Conservation (phyloP, 1,139 yeast genomes). For the Saccharomyces hybrid region DNA sequence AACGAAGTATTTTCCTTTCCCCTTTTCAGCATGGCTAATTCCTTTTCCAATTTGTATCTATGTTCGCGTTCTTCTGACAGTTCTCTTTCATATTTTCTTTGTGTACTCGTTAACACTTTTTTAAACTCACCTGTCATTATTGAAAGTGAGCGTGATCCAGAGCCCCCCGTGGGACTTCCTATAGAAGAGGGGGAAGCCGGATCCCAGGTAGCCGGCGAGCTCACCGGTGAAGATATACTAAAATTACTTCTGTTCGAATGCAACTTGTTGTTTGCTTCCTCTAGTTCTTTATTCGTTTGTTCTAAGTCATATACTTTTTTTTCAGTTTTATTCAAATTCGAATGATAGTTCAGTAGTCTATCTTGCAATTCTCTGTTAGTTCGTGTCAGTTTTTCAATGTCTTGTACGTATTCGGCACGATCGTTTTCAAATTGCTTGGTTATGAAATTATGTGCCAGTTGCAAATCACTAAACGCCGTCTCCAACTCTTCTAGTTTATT, state of each 20-base stretch:
- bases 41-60: constrained; percentile 18
- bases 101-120: constrained; percentile 27
- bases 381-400: constrained; percentile 26
- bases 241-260: constrained; percentile 2
- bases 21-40: constrained; percentile 12
- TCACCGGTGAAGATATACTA: constrained; percentile 10
- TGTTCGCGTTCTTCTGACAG: constrained; percentile 24
- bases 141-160: constrained; percentile 20
- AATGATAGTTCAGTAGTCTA: constrained; percentile 23
- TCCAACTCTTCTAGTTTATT: constrained; percentile 14
- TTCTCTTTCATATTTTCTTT: constrained; percentile 26
- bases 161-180: constrained; percentile 6
- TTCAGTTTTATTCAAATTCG: constrained; percentile 16
- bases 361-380: constrained; percentile 29
- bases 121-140: constrained; percentile 30
- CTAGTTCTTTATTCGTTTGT: constrained; percentile 6
- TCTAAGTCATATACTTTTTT: constrained; percentile 13
- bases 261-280: constrained; percentile 5
- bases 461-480: constrained; percentile 30
- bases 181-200: constrained; percentile 12
- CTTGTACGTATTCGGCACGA: constrained; percentile 24
- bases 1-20: background rate
- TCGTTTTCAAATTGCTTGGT: constrained; percentile 31
- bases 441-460: constrained; percentile 31
- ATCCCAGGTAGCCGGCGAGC: constrained; percentile 9